These are phyloP conservation scores for Penicillium silybi DNA, from an alignment of 495 filamentous ascomycete species.

Conservation along the genomic window DNA sequence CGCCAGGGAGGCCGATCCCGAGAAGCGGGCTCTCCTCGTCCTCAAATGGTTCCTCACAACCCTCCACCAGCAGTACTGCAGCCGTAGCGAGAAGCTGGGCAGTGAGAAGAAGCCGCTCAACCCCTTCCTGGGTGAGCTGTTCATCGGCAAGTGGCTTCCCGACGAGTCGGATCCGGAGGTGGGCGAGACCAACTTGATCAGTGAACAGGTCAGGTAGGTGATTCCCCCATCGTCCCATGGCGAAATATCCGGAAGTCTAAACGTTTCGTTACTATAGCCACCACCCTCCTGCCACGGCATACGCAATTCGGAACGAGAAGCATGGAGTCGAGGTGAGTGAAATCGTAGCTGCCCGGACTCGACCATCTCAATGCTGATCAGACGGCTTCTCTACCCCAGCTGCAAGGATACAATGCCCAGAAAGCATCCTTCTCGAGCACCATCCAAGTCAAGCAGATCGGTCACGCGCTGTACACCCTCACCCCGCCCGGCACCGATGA, in stretches of 20 bases:
- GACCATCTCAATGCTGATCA: neutral
- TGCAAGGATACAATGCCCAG: conserved; percentile 97
- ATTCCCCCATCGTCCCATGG: conserved; percentile 1
- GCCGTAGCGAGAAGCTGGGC: conserved; percentile 82
- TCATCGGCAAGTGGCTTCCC: conserved; percentile 71
- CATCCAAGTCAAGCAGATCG: conserved; percentile 94
- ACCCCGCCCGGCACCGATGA: conserved; percentile 53
- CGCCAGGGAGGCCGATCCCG: conserved; percentile 72
- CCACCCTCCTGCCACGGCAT: conserved; percentile 96
- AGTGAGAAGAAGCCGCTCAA: conserved; percentile 98
- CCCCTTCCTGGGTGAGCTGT: conserved; percentile 87
- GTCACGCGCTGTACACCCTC: conserved; percentile 81
- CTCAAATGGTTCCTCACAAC: conserved; percentile 97
- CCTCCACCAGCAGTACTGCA: conserved; percentile 90
- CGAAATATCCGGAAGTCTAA: neutral
- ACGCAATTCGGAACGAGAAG: conserved; percentile 81
- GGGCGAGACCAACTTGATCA: conserved; percentile 68
- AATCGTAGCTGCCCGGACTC: neutral
- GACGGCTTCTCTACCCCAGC: conserved; percentile 26
- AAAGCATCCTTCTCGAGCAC: conserved; percentile 91
- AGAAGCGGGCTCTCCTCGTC: conserved; percentile 80
- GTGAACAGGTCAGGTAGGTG: conserved; percentile 74
- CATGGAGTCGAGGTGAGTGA: conserved; percentile 66
- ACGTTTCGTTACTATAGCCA: conserved; percentile 54
- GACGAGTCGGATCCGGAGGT: conserved; percentile 56